A percentile compares a stretch with the other conserved stretches of the same genome.
Conservation (phyloP, 2,329 filamentous ascomycete species). For the Sclerotinia nivalis region DNA sequence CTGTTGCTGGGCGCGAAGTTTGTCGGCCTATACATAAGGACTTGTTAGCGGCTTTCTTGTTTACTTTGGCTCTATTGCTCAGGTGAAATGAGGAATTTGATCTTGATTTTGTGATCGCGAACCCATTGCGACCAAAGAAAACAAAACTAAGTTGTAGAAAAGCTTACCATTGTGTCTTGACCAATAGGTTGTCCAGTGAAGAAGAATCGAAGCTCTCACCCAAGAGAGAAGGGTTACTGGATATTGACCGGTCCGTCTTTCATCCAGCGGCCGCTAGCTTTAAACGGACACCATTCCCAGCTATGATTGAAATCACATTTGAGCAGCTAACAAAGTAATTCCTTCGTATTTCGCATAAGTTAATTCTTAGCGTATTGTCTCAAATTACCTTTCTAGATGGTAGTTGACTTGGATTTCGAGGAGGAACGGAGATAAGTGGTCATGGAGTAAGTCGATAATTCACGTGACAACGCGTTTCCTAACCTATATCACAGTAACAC, state of each 20-base stretch:
- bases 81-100: not conserved
- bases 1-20: conserved; percentile 95
- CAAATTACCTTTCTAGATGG: not conserved
- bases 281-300: not conserved
- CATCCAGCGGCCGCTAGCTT: conserved; percentile 19
- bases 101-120: not conserved
- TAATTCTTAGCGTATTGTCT: not conserved
- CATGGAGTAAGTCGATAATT: conserved; percentile 20
- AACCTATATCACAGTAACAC: conserved; percentile 9
- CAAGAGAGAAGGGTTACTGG: not conserved
- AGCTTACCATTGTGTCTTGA: conserved; percentile 2
- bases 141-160: not conserved
- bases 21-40: conserved; percentile 71
- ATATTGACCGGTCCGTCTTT: conserved; percentile 15
- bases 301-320: not conserved
- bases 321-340: not conserved
- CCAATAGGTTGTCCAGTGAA: not conserved
- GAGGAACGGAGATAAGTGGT: not conserved
- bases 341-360: not conserved
- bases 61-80: not conserved
- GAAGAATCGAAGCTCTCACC: not conserved
- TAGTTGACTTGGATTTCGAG: not conserved
- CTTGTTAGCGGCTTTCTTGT: not conserved
- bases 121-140: not conserved
- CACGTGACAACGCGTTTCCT: conserved; percentile 20